These are phyloP conservation scores for Zopfia rhizophila DNA, from an alignment of 2,329 filamentous ascomycete species.

Conservation along the genomic window DNA sequence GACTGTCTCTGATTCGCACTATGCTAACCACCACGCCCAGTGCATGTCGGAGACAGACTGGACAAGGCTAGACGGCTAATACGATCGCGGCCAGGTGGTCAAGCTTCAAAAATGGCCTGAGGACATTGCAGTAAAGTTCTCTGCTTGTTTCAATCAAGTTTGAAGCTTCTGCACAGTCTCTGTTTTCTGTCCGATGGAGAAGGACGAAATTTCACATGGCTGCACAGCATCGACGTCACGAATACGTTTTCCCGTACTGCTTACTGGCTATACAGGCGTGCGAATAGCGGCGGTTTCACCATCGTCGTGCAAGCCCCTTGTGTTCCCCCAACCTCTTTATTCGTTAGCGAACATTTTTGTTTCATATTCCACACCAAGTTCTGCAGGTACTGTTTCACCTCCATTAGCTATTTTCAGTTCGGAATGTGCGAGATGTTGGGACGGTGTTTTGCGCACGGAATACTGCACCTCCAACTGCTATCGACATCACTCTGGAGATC, in stretches of 20 bases:
- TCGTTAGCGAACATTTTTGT: conserved; percentile 28
- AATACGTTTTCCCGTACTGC: too few species aligned
- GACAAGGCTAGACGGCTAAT: too few species aligned
- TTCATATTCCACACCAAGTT: conserved; percentile 38
- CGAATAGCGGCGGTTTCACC: conserved; percentile 33
- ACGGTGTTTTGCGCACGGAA: conserved; percentile 9
- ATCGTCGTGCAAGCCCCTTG: conserved; percentile 18
- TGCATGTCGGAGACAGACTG: too few species aligned
- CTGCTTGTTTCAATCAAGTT: conserved; percentile 10
- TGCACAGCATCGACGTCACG: too few species aligned
- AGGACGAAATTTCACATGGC: too few species aligned
- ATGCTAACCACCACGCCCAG: too few species aligned
- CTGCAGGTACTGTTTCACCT: conserved; percentile 50
- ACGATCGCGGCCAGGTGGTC: too few species aligned
- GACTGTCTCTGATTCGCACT: too few species aligned
- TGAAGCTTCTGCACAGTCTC: conserved; percentile 1
- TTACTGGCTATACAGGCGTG: conserved; percentile 10
- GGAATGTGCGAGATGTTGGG: conserved; percentile 1
- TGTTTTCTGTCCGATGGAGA: too few species aligned
- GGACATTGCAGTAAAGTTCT: conserved; percentile 4
- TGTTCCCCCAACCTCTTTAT: conserved; percentile 19
- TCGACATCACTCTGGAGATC: conserved; percentile 17
- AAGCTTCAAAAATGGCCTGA: background rate
- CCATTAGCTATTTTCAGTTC: conserved; percentile 10
- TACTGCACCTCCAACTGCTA: conserved; percentile 7